Evolutionary conservation across 441 rosid genomes (phyloP).

Genomic region (Cnidoscolus chayamansa): DNA sequence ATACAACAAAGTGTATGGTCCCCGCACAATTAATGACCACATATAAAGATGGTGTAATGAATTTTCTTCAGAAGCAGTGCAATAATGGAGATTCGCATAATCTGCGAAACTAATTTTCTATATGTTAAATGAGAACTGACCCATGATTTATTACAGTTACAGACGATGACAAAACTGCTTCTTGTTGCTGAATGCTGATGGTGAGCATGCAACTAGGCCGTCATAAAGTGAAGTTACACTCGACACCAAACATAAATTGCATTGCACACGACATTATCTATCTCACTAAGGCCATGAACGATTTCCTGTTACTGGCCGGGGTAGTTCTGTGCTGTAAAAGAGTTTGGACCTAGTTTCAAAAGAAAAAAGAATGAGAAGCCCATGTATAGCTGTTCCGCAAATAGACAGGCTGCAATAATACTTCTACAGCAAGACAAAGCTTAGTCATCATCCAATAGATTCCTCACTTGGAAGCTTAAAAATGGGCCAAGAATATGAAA

Average conservation of each 20-base stretch:
- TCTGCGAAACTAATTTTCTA: conserved; percentile 7
- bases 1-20: neutral
- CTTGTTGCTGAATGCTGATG: conserved; percentile 8
- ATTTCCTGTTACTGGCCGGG: conserved; percentile 27
- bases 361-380: conserved; percentile 17
- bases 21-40: neutral
- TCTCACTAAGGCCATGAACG: conserved; percentile 7
- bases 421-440: conserved; percentile 8
- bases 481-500: neutral
- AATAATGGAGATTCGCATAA: conserved; percentile 16
- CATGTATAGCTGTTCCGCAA: conserved; percentile 34
- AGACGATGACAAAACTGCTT: neutral
- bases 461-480: conserved; percentile 6
- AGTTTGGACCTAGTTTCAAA: conserved; percentile 8
- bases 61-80: neutral
- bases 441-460: conserved; percentile 22
- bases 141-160: conserved; percentile 1
- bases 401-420: conserved; percentile 27
- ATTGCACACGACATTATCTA: too few relatives aligned
- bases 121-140: neutral
- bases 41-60: neutral
- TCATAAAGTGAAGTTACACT: neutral
- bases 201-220: conserved; percentile 4
- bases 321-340: conserved; percentile 8
- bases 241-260: neutral